Percentiles rank a stretch among this genome's conserved stretches.
Conservation (phyloP, 2,329 filamentous ascomycete genomes). For the Chaetomiaceae sp. region DNA sequence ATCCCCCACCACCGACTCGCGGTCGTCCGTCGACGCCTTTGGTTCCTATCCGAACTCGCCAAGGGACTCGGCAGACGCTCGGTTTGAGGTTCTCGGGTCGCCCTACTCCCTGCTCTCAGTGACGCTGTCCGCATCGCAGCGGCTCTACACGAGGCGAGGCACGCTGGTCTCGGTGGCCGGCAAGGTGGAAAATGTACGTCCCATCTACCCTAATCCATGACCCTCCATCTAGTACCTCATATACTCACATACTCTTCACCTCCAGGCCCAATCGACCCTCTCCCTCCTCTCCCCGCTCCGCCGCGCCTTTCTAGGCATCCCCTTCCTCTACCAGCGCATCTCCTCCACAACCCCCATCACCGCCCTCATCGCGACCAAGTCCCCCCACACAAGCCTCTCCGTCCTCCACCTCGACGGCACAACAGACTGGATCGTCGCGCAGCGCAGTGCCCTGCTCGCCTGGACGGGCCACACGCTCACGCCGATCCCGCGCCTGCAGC, state of each 20-base stretch:
- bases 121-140: conserved; percentile 85
- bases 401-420: conserved; percentile 88
- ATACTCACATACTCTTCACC: background rate
- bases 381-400: conserved; percentile 77
- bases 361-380: conserved; percentile 81
- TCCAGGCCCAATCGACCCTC: conserved; percentile 77
- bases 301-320: conserved; percentile 74
- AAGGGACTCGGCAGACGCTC: conserved; percentile 63
- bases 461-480: conserved; percentile 89
- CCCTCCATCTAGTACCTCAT: background rate
- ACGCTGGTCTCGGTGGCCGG: conserved; percentile 86
- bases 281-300: conserved; percentile 79
- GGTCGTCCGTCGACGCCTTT: conserved; percentile 50
- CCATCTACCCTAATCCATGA: background rate
- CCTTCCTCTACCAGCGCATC: conserved; percentile 90
- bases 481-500: conserved; percentile 69
- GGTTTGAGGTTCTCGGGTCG: conserved; percentile 86
- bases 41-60: conserved; percentile 40
- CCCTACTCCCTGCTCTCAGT: conserved; percentile 93
- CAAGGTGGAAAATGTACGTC: conserved; percentile 78
- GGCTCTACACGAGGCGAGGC: conserved; percentile 85
- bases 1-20: conserved; percentile 51
- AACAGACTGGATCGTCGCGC: conserved; percentile 89
- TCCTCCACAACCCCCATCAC: conserved; percentile 83
- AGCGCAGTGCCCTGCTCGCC: conserved; percentile 81